phyloP scores from a whole-genome alignment of 164 flowering plant genomes.

The Malania oleifera region DNA sequence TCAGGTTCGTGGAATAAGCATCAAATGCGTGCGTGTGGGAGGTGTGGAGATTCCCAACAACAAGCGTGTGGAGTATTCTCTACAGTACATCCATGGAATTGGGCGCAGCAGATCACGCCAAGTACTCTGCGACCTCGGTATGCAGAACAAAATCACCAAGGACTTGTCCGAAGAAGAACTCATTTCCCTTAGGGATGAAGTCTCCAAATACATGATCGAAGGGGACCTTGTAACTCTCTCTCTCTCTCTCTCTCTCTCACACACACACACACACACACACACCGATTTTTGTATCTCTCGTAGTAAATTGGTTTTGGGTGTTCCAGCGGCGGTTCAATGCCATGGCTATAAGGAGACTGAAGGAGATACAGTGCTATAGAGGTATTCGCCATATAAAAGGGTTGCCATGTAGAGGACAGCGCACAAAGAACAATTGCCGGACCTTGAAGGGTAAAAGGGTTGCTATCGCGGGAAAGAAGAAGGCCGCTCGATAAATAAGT shows the following conservation, averaged over 20 bases:
- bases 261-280: not conserved
- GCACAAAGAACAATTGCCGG: slow-evolving; percentile 87
- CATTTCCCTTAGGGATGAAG: slow-evolving; percentile 68
- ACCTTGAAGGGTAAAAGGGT: slow-evolving; percentile 91
- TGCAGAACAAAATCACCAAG: slow-evolving; percentile 82
- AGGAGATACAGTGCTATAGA: slow-evolving; percentile 91
- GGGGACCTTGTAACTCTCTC: slow-evolving; percentile 68
- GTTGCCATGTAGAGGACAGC: slow-evolving; percentile 92
- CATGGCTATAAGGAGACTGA: slow-evolving; percentile 70
- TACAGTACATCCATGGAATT: slow-evolving; percentile 88
- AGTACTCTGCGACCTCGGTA: slow-evolving; percentile 55
- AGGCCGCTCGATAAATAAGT: slow-evolving; percentile 41
- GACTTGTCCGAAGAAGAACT: slow-evolving; percentile 83
- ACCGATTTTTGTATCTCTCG: not conserved
- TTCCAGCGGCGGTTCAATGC: slow-evolving; percentile 87
- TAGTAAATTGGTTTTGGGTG: not conserved
- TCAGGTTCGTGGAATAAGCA: slow-evolving; percentile 51
- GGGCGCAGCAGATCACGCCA: slow-evolving; percentile 68
- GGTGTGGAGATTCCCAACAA: slow-evolving; percentile 93
- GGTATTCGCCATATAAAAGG: slow-evolving; percentile 82
- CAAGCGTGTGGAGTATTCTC: slow-evolving; percentile 81
- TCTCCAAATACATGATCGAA: slow-evolving; percentile 89
- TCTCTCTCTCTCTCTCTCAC: not conserved
- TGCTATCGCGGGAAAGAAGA: slow-evolving; percentile 87
- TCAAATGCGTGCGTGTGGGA: slow-evolving; percentile 84